Evolutionary conservation across 2,329 filamentous ascomycete genomes (phyloP).

Genomic region (Exophiala aquamarina): DNA sequence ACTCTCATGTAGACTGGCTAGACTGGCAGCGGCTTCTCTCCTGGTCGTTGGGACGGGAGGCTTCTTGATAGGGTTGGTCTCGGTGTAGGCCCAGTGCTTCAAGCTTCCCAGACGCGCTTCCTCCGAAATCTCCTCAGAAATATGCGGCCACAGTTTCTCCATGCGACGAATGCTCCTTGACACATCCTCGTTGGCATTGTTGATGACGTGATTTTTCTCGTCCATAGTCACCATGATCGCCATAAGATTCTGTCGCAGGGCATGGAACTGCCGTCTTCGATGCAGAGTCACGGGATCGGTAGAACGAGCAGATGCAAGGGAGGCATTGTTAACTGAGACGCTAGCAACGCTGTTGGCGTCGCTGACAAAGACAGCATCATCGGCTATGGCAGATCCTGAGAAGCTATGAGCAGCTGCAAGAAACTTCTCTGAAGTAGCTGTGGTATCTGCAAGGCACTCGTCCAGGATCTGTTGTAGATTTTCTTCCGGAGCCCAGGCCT

Average conservation of each 20-base stretch:
- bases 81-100: conserved; percentile 93
- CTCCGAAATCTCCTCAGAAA: conserved; percentile 87
- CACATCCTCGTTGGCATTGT: conserved; percentile 86
- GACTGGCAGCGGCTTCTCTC: conserved; percentile 62
- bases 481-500: conserved; percentile 86
- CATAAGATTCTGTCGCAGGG: conserved; percentile 73
- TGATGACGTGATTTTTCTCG: conserved; percentile 96
- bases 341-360: conserved; percentile 22
- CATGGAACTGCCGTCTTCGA: conserved; percentile 70
- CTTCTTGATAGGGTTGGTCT: conserved; percentile 68
- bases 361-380: conserved; percentile 20
- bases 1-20: conserved; percentile 63
- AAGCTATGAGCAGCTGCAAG: conserved; percentile 13
- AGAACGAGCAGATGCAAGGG: conserved; percentile 20
- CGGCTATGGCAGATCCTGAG: conserved; percentile 13
- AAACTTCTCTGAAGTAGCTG: conserved; percentile 3
- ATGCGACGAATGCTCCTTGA: conserved; percentile 81
- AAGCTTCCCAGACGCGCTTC: conserved; percentile 90
- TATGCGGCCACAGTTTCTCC: conserved; percentile 81
- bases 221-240: conserved; percentile 89
- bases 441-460: conserved; percentile 35
- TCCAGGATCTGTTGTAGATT: conserved; percentile 73
- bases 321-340: conserved; percentile 22
- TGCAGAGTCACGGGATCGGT: conserved; percentile 17
- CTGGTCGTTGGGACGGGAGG: conserved; percentile 51